These are phyloP conservation scores for Colletotrichum karsti DNA, from an alignment of 2,329 filamentous ascomycete species.

Conservation along the genomic window DNA sequence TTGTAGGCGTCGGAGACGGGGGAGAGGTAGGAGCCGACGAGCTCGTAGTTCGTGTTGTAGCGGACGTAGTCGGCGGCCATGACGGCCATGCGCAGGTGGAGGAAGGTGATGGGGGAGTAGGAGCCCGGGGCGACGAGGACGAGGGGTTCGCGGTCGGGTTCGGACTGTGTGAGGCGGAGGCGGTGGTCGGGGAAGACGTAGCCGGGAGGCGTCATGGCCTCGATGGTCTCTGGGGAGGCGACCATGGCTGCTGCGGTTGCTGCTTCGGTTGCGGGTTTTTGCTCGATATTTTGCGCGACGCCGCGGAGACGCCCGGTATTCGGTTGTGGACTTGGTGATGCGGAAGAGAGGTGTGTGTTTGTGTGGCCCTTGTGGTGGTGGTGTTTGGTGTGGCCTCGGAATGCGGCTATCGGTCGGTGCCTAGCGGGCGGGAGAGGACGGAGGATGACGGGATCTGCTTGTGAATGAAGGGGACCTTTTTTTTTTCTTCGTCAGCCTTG, in stretches of 20 bases:
- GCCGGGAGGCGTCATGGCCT: constrained; percentile 30
- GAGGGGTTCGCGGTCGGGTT: constrained; percentile 66
- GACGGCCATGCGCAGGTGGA: constrained; percentile 88
- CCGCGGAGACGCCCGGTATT: constrained; percentile 2
- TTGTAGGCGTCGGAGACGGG: constrained; percentile 77
- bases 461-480: not conserved
- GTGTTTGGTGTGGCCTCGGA: not conserved
- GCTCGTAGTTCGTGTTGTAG: constrained; percentile 77
- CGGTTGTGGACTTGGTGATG: not conserved
- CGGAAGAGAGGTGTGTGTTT: not conserved
- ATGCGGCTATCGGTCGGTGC: constrained; percentile 19
- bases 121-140: constrained; percentile 75
- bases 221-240: constrained; percentile 26
- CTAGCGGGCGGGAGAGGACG: constrained; percentile 13
- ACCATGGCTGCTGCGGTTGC: constrained; percentile 20
- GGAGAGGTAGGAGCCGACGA: constrained; percentile 85
- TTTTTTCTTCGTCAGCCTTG: constrained; percentile 27
- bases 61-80: constrained; percentile 85
- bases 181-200: constrained; percentile 71
- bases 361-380: not conserved
- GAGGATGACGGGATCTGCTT: constrained; percentile 24
- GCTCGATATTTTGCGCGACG: not conserved
- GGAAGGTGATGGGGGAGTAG: constrained; percentile 79
- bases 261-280: not conserved
- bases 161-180: constrained; percentile 63